Evolutionary conservation across 169 alveolate species (phyloP).

Genomic region (Fabrea salina): DNA sequence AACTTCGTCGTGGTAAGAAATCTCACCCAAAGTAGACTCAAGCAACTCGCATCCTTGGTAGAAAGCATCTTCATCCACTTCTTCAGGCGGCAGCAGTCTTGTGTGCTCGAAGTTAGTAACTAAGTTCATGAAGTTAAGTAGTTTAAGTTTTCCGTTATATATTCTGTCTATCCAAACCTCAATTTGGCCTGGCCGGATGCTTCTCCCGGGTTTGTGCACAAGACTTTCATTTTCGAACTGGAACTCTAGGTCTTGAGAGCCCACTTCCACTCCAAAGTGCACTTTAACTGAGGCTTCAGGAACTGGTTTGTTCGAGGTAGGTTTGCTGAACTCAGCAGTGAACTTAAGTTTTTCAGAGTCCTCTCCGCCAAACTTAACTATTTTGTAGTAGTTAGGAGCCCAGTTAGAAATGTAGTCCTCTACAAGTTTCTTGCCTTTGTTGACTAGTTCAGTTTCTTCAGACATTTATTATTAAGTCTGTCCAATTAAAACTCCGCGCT

Average conservation of each 20-base stretch:
- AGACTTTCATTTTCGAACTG: conserved; percentile 10
- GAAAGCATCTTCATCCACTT: conserved; percentile 26
- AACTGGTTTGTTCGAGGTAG: conserved; percentile 10
- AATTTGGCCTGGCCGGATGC: conserved; percentile 1
- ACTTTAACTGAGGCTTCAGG: conserved; percentile 25
- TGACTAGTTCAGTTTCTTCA: too few species aligned
- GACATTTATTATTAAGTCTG: too few species aligned
- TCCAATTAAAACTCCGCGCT: neutral
- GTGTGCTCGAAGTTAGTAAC: conserved; percentile 11
- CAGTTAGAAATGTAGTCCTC: neutral
- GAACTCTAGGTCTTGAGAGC: neutral
- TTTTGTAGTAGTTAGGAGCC: neutral
- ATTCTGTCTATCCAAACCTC: conserved; percentile 18
- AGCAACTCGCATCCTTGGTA: conserved; percentile 13
- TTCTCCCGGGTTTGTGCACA: neutral
- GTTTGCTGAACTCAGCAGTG: conserved; percentile 20
- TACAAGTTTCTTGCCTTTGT: conserved; percentile 16
- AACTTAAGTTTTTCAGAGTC: neutral
- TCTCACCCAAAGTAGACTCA: conserved; percentile 17
- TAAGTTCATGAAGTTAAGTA: neutral
- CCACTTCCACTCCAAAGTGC: neutral
- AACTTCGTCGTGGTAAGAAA: conserved; percentile 12
- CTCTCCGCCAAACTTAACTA: neutral
- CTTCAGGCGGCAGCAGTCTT: neutral
- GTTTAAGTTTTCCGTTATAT: neutral